Evolutionary conservation across 163 green algal genomes (phyloP).

Genomic region (Prototheca wickerhamii): DNA sequence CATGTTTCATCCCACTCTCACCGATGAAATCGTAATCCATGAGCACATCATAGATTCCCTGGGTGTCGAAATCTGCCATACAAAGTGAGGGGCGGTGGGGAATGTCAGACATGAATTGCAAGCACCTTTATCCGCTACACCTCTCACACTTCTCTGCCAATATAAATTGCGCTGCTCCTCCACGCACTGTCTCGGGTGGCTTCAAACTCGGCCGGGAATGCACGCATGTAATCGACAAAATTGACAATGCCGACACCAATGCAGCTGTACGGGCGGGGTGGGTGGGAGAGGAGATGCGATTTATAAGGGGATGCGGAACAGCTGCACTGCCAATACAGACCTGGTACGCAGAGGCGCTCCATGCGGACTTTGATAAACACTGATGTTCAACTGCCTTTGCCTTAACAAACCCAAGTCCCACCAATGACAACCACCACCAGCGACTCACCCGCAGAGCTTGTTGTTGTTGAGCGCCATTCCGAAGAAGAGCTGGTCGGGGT

Average conservation of each 20-base stretch:
- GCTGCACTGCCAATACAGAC: no score
- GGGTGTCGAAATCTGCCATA: not conserved
- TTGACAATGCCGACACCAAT: conserved; percentile 6
- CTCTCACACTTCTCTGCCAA: no score
- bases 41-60: not conserved
- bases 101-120: no score
- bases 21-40: not conserved
- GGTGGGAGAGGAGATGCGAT: not conserved
- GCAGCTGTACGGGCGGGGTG: not conserved
- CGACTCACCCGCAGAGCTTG: conserved; percentile 11
- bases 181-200: not conserved
- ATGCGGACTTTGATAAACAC: no score
- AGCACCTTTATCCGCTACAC: no score
- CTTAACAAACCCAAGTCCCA: no score
- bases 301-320: no score
- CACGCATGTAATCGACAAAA: not conserved
- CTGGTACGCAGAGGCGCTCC: no score
- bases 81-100: not conserved
- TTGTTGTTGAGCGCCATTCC: conserved; percentile 13
- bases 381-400: no score
- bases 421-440: no score
- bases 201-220: conserved; percentile 1
- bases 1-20: not conserved
- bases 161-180: not conserved
- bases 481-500: not conserved